Base-by-base conservation (phyloP, 2,329 filamentous ascomycete species). In the Nothopassalora personata region DNA sequence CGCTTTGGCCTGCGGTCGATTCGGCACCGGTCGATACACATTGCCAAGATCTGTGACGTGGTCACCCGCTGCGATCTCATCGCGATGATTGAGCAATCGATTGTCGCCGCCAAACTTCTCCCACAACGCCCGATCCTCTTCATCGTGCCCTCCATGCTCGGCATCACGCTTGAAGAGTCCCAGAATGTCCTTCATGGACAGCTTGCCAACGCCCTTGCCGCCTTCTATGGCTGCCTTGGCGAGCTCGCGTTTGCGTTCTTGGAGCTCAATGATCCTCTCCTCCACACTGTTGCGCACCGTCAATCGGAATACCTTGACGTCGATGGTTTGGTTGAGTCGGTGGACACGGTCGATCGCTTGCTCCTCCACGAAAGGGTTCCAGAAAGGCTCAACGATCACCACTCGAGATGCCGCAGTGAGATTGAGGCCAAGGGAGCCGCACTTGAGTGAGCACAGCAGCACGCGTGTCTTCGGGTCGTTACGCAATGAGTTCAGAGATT, bases 321-420 rank as follows among this genome's bases (percentile, higher is more conserved):
- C 92, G 45, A 93, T 83, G 1, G 91, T 97, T 75, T 99, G 94
- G 45, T 96, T 97, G 55, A 99, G 87, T n/a, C 94, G 91, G 73
- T 99, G 94, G 28, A 99, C 94, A 56, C 94, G 91, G 18, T 51
- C 49, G 9, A 51, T 51, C 7, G 94, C 94, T 80, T 99, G 94
- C 74, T 99, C 94, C 79, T 99, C 94, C 34, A 99, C 91, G 71
- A 99, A 99, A 0, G 66, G 94, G 74, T 99, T 99, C 94, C 94
- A 99, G 75, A 99, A 99, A 0, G 94, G 94, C 74, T 99, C 94
- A 47, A 99, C 81, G 67, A 99, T 96, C 54, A 99, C 86, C 3
- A 99, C 94, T 18, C 94, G 84, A 62, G 89, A 94, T 9, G 94
- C 94, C 0, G 92, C 94, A 6, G 94, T 99, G 55, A 99, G 80